Base-by-base conservation (phyloP, 192 early-diverging fungal species). In the Thamnidium elegans region DNA sequence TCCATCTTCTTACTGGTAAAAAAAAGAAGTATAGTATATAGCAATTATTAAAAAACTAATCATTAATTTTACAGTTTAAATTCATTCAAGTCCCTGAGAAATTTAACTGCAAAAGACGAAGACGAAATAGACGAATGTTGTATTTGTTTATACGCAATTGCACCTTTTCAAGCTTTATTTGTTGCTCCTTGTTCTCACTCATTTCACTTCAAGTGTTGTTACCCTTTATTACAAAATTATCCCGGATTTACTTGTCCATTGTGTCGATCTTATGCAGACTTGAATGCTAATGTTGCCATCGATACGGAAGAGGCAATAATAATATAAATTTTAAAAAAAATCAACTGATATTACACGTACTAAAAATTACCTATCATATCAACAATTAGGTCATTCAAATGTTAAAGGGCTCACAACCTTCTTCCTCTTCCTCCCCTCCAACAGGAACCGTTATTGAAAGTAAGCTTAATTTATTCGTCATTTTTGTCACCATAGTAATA, bases 151-250 rank as follows among this genome's bases (percentile, higher is more conserved):
- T 88, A 81, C 67, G 69, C 84, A 48, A 92, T 93, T 68, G 79
- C 79, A 7, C 89, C 89, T n/a, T 82, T 83, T 70, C 90, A 93
- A 76, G 89, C 92, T 7, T 79, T 93, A 56, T 93, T 93, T 72
- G 72, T 93, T 36, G 88, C 91, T 6, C 92, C 92, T 30, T 93
- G 92, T 74, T 90, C 86, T 47, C 92, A 93, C 63, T 87, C 85
- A 73, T 93, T 88, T 78, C 92, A 93, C 69, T 93, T 92, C 78
- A 93, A 92, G 71, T 95, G 94, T 77, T 89, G 92, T 70, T 89
- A 88, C 63, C 92, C 92, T 1, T 75, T 96, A 42, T 77, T 96
- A 54, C 68, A 82, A 31, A 79, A 79, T 46, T 70, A 80, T 69
- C 85, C 89, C 1, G 83, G 84, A 43, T 95, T 97, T 79, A 86